Evolutionary conservation across 306 rosid species (phyloP).

Genomic region (Vigna trinervia): DNA sequence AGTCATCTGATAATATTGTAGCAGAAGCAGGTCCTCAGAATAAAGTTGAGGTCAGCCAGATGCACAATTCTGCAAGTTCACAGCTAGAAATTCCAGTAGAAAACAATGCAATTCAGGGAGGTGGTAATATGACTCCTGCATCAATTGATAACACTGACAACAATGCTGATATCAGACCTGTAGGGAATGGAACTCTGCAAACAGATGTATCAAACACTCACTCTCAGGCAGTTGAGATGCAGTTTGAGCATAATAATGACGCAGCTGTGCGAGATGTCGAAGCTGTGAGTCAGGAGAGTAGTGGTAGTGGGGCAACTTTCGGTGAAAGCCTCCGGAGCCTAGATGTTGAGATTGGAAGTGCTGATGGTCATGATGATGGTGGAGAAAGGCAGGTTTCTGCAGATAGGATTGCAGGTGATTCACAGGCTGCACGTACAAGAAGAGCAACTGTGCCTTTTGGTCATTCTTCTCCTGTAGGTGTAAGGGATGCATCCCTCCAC

Average conservation of each 20-base stretch:
- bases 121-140: slow-evolving; percentile 45
- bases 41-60: slow-evolving; percentile 58
- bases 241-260: slow-evolving; percentile 80
- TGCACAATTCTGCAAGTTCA: slow-evolving; percentile 57
- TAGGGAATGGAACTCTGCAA: slow-evolving; percentile 59
- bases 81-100: slow-evolving; percentile 62
- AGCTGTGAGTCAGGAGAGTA: slow-evolving; percentile 98
- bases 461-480: slow-evolving; percentile 69
- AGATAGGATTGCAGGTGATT: slow-evolving; percentile 77
- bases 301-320: slow-evolving; percentile 97
- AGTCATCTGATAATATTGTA: slow-evolving; percentile 60
- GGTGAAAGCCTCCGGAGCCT: slow-evolving; percentile 98
- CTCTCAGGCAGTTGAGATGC: slow-evolving; percentile 82
- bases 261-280: slow-evolving; percentile 83
- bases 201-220: slow-evolving; percentile 57
- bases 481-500: slow-evolving; percentile 87
- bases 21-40: slow-evolving; percentile 53
- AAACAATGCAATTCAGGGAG: slow-evolving; percentile 59
- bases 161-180: slow-evolving; percentile 56
- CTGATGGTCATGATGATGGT: slow-evolving; percentile 96
- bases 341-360: slow-evolving; percentile 98
- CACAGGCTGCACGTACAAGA: slow-evolving; percentile 78
- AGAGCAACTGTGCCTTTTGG: slow-evolving; percentile 69
- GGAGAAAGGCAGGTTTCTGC: slow-evolving; percentile 86
- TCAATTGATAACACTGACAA: slow-evolving; percentile 48